Base-by-base conservation (phyloP, 306 rosid species). In the Aeschynomene evenia region DNA sequence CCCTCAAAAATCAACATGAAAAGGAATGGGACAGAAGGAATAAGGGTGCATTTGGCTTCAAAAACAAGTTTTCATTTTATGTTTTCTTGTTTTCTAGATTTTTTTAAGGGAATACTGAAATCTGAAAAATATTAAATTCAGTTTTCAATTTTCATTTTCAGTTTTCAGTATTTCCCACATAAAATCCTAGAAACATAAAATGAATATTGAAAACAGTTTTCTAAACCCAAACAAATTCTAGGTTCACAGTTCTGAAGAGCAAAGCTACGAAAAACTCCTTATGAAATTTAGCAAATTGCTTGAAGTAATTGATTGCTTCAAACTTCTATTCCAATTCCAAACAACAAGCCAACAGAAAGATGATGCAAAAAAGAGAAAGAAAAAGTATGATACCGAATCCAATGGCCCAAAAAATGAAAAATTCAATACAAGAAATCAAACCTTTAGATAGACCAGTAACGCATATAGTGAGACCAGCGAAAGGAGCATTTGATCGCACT, bases 401-500 rank as follows among this genome's bases (percentile, higher is more conserved):
- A 72, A 37, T 24, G 0, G 0, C 73, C 6, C 54, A 68, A 68
- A 75, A n/a, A 55, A 68, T 46, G 69, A 73, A 64, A 71, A 11
- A 34, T 51, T 4, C 19, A 9, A 52, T 11, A 43, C 1, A 61
- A 34, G 29, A 78, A 58, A 49, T 28, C 66, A 64, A 26, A 95
- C 99, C 99, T 86, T 87, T 95, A 64, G 99, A 91, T 37, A 95
- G 76, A 26, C 99, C 99, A 46, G 99, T 95, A 48, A 95, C 99
- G 45, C 99, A 95, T 33, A 95, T 87, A 73, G 87, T 80, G 9
- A 95, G 97, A 55, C 95, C 93, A 71, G 83, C 63, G 73, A 95
- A 95, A 55, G 97, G 96, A 59, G 88, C 83, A 40, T 48, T 62
- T 57, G 91, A 78, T 77, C 78, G 78, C 63, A 80, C 70, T 19